phyloP scores from a whole-genome alignment of 306 rosid genomes.

The Corylus americana region DNA sequence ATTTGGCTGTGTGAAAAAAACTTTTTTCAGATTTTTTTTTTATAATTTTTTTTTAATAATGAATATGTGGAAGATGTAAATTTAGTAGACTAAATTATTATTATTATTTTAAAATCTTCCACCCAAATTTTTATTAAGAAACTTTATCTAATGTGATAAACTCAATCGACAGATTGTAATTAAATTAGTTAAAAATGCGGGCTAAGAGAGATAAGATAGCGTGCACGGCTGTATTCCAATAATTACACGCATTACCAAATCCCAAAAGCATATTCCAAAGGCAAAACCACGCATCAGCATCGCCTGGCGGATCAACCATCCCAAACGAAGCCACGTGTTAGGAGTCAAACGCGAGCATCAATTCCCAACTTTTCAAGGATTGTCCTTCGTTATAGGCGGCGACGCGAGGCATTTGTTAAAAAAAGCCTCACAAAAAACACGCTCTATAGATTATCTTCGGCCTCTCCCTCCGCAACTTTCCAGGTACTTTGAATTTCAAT shows the following conservation, averaged over 20 bases:
- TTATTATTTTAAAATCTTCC: too few species aligned
- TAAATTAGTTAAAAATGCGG: too few species aligned
- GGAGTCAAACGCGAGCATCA: background rate
- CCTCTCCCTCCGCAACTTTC: conserved; percentile 30
- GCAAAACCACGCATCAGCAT: background rate
- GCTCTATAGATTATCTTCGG: background rate
- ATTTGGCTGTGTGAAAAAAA: too few species aligned
- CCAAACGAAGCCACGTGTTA: conserved; percentile 19
- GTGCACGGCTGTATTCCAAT: background rate
- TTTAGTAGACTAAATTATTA: too few species aligned
- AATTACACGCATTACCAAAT: background rate
- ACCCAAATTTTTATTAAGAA: too few species aligned
- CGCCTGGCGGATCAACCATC: background rate
- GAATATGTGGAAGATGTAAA: too few species aligned
- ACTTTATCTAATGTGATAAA: too few species aligned
- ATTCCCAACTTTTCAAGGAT: background rate
- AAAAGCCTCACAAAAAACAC: background rate
- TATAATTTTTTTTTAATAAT: too few species aligned
- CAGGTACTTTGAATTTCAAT: conserved; percentile 22
- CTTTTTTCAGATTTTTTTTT: too few species aligned
- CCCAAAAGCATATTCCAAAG: conserved; percentile 5
- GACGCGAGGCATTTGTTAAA: conserved; percentile 5
- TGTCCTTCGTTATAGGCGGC: conserved; percentile 16
- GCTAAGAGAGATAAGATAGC: background rate
- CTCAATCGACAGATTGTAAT: too few species aligned